Evolutionary conservation across 805 yeast species (phyloP).

Genomic region (Saturnispora mendoncae): DNA sequence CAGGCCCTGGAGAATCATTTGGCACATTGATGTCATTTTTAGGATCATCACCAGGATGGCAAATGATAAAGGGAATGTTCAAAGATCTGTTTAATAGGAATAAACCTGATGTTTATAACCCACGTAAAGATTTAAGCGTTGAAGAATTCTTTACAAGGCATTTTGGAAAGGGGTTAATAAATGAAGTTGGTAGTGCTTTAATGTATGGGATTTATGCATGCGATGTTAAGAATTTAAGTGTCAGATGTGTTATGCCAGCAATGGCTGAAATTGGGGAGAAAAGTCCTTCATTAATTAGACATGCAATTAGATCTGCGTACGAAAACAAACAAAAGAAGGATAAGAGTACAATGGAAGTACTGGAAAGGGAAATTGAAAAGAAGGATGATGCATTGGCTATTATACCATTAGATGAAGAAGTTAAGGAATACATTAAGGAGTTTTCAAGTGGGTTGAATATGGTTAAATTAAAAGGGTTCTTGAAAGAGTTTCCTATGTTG

Average conservation of each 20-base stretch:
- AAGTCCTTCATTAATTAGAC: constrained; percentile 49
- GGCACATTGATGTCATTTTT: constrained; percentile 26
- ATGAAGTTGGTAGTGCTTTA: constrained; percentile 67
- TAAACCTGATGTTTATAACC: not conserved
- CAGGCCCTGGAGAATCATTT: constrained; percentile 36
- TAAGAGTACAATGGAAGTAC: not conserved
- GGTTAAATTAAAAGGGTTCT: constrained; percentile 25
- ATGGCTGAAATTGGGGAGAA: constrained; percentile 50
- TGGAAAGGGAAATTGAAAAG: constrained; percentile 11
- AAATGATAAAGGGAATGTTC: constrained; percentile 2
- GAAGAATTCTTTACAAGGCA: constrained; percentile 59
- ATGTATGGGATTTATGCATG: constrained; percentile 89
- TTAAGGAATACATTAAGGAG: constrained; percentile 3
- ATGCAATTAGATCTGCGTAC: constrained; percentile 25
- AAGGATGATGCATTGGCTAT: constrained; percentile 15
- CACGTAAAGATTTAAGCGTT: constrained; percentile 22
- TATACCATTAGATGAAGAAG: constrained; percentile 19
- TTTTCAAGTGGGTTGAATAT: constrained; percentile 29
- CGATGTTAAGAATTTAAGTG: constrained; percentile 61
- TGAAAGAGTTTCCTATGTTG: constrained; percentile 55
- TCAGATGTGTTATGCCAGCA: constrained; percentile 46
- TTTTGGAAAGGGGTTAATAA: constrained; percentile 48
- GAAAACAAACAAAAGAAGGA: not conserved
- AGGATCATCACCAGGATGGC: constrained; percentile 18
- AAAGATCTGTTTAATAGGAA: constrained; percentile 7